Conservation (phyloP, 2,329 filamentous ascomycete genomes). For the Torrubiella hemipterigena region DNA sequence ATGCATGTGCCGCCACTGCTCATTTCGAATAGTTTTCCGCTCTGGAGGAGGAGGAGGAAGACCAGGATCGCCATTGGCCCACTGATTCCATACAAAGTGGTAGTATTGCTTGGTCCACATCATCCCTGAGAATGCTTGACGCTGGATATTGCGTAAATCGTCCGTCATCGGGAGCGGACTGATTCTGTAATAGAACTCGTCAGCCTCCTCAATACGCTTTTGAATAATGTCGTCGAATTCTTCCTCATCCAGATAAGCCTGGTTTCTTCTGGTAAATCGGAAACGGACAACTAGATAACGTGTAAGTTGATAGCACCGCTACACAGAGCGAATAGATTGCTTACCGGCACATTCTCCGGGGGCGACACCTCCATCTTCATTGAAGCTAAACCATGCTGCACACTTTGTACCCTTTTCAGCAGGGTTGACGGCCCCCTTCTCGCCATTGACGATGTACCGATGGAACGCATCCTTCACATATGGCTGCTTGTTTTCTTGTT, state of each 20-base stretch:
- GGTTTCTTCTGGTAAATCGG: constrained; percentile 64
- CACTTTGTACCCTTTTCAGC: constrained; percentile 72
- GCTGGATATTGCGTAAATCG: constrained; percentile 86
- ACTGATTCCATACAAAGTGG: constrained; percentile 94
- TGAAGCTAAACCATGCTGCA: constrained; percentile 85
- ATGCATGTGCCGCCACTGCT: constrained; percentile 88
- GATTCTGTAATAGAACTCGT: constrained; percentile 90
- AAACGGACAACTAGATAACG: constrained; percentile 65
- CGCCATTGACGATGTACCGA: constrained; percentile 67
- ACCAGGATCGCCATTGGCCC: constrained; percentile 85
- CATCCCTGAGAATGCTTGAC: constrained; percentile 92
- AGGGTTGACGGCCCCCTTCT: constrained; percentile 75
- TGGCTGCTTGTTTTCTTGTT: constrained; percentile 62
- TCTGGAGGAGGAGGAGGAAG: constrained; percentile 76
- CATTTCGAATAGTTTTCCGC: constrained; percentile 72
- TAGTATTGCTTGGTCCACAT: constrained; percentile 98
- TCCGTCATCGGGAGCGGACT: constrained; percentile 90
- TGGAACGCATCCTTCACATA: constrained; percentile 97
- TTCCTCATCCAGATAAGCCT: constrained; percentile 81
- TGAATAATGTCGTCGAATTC: constrained; percentile 86
- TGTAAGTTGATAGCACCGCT: constrained; percentile 6
- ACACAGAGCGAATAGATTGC: constrained; percentile 30
- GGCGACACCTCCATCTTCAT: constrained; percentile 74
- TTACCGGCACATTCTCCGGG: constrained; percentile 85
- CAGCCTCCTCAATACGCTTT: constrained; percentile 73